Percentiles rank a stretch among this genome's conserved stretches.
Evolutionary conservation across 306 rosid species (phyloP).

Genomic region (Malus sylvestris): DNA sequence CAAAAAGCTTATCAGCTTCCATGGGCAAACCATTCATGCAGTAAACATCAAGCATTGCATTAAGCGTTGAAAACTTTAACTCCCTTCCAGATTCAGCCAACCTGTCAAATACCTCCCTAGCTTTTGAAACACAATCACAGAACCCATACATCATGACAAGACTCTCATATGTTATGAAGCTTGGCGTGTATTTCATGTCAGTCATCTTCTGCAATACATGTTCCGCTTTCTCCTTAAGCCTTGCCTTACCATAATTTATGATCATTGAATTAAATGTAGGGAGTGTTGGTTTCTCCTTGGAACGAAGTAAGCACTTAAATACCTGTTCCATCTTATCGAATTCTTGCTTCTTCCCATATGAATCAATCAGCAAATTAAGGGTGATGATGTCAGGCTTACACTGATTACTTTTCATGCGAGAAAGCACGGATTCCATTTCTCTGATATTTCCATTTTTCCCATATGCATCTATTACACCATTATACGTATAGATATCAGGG

Average conservation of each 20-base stretch:
- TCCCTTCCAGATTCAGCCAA: slow-evolving; percentile 49
- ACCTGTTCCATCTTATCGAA: slow-evolving; percentile 96
- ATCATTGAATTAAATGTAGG: slow-evolving; percentile 95
- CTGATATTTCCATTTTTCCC: slow-evolving; percentile 83
- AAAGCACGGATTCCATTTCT: slow-evolving; percentile 77
- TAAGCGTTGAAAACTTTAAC: slow-evolving; percentile 65
- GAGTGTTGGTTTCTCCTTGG: slow-evolving; percentile 72
- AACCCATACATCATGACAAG: slow-evolving; percentile 70
- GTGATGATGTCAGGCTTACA: slow-evolving; percentile 80
- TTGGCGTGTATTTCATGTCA: slow-evolving; percentile 65
- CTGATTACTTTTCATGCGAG: slow-evolving; percentile 68
- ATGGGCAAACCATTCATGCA: slow-evolving; percentile 74
- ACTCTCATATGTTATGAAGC: slow-evolving; percentile 75
- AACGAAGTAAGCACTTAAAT: slow-evolving; percentile 63
- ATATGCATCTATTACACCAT: slow-evolving; percentile 96
- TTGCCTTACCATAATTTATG: slow-evolving; percentile 84
- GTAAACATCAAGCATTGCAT: slow-evolving; percentile 90
- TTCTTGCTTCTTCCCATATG: slow-evolving; percentile 87
- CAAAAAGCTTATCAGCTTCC: slow-evolving; percentile 71
- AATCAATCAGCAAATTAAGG: slow-evolving; percentile 72
- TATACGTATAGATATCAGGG: slow-evolving; percentile 68
- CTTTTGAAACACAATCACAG: slow-evolving; percentile 70
- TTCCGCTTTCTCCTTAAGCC: slow-evolving; percentile 69
- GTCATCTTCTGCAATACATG: slow-evolving; percentile 46
- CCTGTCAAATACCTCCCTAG: slow-evolving; percentile 62